phyloP scores from a whole-genome alignment of 225 moss, liverwort and hornwort species.

The Asterella californica region DNA sequence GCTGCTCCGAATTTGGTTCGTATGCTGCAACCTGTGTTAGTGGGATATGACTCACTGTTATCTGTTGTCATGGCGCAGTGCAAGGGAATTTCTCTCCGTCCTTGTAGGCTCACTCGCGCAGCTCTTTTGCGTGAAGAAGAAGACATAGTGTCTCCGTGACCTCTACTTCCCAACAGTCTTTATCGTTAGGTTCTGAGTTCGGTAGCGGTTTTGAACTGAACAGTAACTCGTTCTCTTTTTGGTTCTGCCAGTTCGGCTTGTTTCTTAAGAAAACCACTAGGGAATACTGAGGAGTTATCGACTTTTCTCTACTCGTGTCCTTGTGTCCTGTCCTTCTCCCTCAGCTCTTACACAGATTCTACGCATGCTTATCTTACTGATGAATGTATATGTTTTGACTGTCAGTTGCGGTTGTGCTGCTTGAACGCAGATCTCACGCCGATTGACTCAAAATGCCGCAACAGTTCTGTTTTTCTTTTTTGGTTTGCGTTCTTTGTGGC shows the following conservation, averaged over 20 bases:
- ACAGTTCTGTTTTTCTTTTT: slow-evolving; percentile 86
- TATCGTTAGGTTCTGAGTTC: too few relatives aligned
- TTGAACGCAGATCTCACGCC: slow-evolving; percentile 60
- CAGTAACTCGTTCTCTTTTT: too few relatives aligned
- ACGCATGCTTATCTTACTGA: background rate
- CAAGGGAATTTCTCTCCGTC: background rate
- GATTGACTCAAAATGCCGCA: slow-evolving; percentile 81
- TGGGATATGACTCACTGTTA: background rate
- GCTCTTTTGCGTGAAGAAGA: too few relatives aligned
- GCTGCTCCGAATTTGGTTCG: slow-evolving; percentile 92
- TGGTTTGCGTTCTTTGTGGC: slow-evolving; percentile 76
- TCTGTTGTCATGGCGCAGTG: background rate
- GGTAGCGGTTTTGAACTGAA: too few relatives aligned
- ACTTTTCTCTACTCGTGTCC: too few relatives aligned
- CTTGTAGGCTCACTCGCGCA: background rate
- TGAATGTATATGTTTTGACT: background rate
- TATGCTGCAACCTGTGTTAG: background rate
- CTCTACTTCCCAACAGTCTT: too few relatives aligned
- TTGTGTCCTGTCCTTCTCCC: too few relatives aligned
- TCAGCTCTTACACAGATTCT: background rate
- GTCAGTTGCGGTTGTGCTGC: background rate
- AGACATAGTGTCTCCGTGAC: too few relatives aligned
- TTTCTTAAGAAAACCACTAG: too few relatives aligned
- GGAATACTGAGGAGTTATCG: too few relatives aligned
- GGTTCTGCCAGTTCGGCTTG: too few relatives aligned